Conservation (phyloP, 2,329 filamentous ascomycete genomes). For the Stemphylium vesicarium region DNA sequence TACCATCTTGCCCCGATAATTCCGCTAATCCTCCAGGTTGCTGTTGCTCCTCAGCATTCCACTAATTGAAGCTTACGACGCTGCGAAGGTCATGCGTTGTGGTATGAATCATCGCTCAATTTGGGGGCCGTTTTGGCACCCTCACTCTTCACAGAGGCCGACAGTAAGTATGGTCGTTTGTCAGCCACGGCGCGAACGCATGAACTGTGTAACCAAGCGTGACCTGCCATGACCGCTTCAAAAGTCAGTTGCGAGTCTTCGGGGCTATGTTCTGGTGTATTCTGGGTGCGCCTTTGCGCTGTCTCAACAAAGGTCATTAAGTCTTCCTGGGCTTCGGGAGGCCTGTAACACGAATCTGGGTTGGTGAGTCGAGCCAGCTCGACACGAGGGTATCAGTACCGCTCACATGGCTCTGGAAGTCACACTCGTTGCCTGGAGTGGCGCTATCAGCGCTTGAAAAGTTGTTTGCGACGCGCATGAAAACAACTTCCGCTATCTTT, state of each 20-base stretch:
- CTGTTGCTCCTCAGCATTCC: not conserved
- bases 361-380: not conserved
- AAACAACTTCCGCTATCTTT: too few relatives aligned
- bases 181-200: not conserved
- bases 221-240: not conserved
- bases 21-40: not conserved
- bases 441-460: not conserved
- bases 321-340: not conserved
- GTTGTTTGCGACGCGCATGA: not conserved
- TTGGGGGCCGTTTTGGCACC: not conserved
- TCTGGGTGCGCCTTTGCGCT: not conserved
- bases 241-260: not conserved
- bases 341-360: not conserved
- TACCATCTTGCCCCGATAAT: conserved; percentile 1
- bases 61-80: conserved; percentile 8
- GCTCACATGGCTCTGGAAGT: not conserved
- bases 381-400: not conserved
- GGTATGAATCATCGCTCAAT: conserved; percentile 1
- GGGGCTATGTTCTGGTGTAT: not conserved
- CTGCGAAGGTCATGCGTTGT: conserved; percentile 9
- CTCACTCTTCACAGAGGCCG: not conserved
- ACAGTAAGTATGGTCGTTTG: not conserved
- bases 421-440: not conserved
- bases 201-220: not conserved
- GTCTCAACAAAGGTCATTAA: not conserved